Evolutionary conservation across 257 asterid species (phyloP).

Genomic region (Sherardia arvensis): DNA sequence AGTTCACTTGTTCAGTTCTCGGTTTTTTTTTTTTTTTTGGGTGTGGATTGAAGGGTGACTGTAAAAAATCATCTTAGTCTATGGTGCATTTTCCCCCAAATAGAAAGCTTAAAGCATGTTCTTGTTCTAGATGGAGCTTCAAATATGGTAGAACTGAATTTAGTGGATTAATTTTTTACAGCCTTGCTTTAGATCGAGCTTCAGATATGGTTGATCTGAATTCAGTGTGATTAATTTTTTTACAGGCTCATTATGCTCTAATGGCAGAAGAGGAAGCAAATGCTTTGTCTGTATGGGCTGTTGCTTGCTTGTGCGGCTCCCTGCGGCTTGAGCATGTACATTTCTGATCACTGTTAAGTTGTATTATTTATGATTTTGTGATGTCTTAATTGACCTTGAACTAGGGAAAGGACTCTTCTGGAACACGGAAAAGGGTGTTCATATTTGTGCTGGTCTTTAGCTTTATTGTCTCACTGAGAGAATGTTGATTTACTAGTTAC

Average conservation of each 20-base stretch:
- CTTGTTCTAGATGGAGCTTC: neutral
- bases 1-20: neutral
- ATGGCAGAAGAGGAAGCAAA: constrained; percentile 97
- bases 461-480: neutral
- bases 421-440: neutral
- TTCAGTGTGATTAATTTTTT: neutral
- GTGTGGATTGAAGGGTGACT: neutral
- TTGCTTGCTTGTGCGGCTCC: constrained; percentile 95
- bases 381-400: neutral
- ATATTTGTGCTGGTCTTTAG: neutral
- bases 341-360: neutral
- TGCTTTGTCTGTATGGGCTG: constrained; percentile 91
- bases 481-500: too few relatives aligned
- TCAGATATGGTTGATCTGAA: neutral
- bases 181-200: constrained; percentile 26
- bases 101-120: neutral
- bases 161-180: constrained; percentile 15
- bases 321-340: constrained; percentile 90
- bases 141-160: neutral
- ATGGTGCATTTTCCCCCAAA: neutral
- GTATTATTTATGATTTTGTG: neutral
- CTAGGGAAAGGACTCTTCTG: neutral
- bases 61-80: neutral
- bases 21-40: too few relatives aligned
- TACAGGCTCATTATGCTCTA: constrained; percentile 72